These are phyloP conservation scores for Ettlia oleoabundans DNA, from an alignment of 139 green algal species.

Conservation along the genomic window DNA sequence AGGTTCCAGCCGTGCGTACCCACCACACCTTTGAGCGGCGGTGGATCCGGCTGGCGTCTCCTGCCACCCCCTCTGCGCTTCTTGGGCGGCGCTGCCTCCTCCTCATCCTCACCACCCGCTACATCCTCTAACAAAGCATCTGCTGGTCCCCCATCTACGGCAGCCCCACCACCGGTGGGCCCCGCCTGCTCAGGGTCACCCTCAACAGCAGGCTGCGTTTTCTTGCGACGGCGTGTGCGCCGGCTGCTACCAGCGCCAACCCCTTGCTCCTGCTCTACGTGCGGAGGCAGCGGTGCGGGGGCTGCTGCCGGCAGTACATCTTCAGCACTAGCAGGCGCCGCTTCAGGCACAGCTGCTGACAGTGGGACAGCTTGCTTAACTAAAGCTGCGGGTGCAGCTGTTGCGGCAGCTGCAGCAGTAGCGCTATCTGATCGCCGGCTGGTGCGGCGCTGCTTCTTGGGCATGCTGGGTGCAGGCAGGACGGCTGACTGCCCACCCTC, in stretches of 20 bases:
- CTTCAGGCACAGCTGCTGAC: background rate
- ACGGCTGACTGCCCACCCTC: too few species aligned
- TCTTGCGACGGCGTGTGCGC: too few species aligned
- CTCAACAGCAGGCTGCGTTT: too few species aligned
- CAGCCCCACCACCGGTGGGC: too few species aligned
- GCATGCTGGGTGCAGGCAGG: too few species aligned
- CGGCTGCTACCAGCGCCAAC: background rate
- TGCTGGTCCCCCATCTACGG: background rate
- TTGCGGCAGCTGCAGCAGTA: too few species aligned
- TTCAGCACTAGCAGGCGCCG: background rate
- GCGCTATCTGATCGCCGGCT: too few species aligned
- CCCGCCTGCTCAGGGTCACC: too few species aligned
- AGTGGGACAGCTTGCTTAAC: too few species aligned
- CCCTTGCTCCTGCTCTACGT: background rate
- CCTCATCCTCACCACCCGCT: background rate
- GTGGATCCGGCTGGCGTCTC: background rate
- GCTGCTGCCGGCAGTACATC: background rate
- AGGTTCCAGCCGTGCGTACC: background rate
- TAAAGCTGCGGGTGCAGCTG: too few species aligned
- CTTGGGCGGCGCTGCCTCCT: background rate
- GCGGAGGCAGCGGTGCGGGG: background rate
- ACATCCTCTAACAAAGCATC: background rate
- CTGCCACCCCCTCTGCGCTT: constrained; percentile 7
- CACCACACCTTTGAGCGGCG: constrained; percentile 7
- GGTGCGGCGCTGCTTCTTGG: too few species aligned